Evolutionary conservation across 805 yeast genomes (phyloP).

Genomic region (Wickerhamomyces queroliae): DNA sequence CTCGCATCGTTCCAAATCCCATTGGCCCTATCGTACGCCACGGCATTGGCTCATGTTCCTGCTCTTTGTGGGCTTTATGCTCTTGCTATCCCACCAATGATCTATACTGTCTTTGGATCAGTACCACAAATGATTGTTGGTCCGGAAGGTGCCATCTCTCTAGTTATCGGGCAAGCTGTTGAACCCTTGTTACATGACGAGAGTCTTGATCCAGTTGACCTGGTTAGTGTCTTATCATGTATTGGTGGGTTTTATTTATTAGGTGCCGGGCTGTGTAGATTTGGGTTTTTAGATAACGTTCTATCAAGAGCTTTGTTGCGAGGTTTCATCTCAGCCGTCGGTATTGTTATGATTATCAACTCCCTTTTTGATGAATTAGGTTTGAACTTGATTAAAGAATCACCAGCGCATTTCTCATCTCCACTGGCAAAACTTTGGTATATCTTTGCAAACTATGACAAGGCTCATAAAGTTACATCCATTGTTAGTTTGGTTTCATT

Average conservation of each 20-base stretch:
- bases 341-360: constrained; percentile 75
- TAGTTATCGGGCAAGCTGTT: constrained; percentile 76
- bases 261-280: constrained; percentile 71
- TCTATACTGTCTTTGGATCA: constrained; percentile 74
- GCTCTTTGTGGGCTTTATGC: constrained; percentile 76
- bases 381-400: constrained; percentile 39
- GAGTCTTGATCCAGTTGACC: constrained; percentile 41
- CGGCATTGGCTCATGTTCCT: constrained; percentile 78
- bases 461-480: constrained; percentile 55
- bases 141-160: constrained; percentile 84
- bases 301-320: constrained; percentile 69
- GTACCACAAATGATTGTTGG: constrained; percentile 90
- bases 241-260: constrained; percentile 70
- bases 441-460: constrained; percentile 39
- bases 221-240: constrained; percentile 65
- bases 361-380: constrained; percentile 73
- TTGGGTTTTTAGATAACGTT: constrained; percentile 81
- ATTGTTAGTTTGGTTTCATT: constrained; percentile 53
- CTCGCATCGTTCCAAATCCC: constrained; percentile 92
- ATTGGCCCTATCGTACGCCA: constrained; percentile 64
- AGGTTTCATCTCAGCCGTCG: constrained; percentile 85
- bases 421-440: constrained; percentile 66
- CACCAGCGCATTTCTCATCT: constrained; percentile 55
- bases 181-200: constrained; percentile 44
- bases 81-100: constrained; percentile 69